Evolutionary conservation across 176 grass and related monocot genomes (phyloP).

Genomic region (Puccinellia tenuiflora): DNA sequence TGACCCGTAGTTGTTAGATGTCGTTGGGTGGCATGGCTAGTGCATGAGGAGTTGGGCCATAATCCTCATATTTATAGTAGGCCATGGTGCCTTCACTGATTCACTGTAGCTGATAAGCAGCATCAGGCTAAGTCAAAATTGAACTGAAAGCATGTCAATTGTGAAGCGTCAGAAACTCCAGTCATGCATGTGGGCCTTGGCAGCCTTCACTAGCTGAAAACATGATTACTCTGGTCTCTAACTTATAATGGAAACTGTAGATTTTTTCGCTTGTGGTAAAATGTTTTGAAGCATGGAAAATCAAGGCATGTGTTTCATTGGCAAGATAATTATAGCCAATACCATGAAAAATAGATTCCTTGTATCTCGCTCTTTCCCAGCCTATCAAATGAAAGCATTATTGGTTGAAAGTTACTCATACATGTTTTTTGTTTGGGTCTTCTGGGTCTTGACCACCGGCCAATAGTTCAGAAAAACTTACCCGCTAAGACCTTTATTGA

Average conservation of each 20-base stretch:
- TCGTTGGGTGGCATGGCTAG: neutral
- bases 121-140: neutral
- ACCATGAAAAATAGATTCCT: neutral
- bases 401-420: neutral
- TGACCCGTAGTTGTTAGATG: neutral
- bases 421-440: neutral
- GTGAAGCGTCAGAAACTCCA: neutral
- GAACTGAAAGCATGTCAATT: neutral
- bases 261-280: neutral
- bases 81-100: neutral
- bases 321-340: neutral
- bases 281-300: neutral
- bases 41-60: neutral
- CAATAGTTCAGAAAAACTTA: neutral
- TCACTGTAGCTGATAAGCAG: neutral
- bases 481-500: neutral
- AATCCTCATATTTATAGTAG: neutral
- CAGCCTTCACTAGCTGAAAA: neutral
- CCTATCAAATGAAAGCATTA: neutral
- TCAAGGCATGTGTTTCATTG: neutral
- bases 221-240: neutral
- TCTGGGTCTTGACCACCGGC: neutral
- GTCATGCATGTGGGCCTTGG: neutral
- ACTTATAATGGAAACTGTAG: neutral
- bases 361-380: neutral